Evolutionary conservation across 306 rosid genomes (phyloP).

Genomic region (Neltuma alba): DNA sequence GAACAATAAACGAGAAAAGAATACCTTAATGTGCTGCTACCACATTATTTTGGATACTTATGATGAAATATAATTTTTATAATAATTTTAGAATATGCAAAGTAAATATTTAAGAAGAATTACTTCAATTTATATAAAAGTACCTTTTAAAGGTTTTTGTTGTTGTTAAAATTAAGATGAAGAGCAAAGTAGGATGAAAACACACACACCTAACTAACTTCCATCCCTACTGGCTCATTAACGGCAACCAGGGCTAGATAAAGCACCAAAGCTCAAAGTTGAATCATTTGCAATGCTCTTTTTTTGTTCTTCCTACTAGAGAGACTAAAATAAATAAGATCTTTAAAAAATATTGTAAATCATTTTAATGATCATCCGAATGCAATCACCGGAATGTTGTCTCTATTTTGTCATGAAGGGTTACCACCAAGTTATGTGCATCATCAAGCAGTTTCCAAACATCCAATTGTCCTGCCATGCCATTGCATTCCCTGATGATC

Average conservation of each 20-base stretch:
- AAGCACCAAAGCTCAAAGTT: slow-evolving; percentile 24
- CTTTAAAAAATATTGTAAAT: slow-evolving; percentile 29
- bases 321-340: slow-evolving; percentile 22
- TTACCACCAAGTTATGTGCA: slow-evolving; percentile 94
- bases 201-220: slow-evolving; percentile 36
- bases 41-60: no score
- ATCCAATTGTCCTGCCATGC: slow-evolving; percentile 96
- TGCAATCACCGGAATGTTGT: slow-evolving; percentile 59
- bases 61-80: no score
- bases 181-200: slow-evolving; percentile 11
- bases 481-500: slow-evolving; percentile 93
- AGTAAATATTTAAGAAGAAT: no score
- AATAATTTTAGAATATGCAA: no score
- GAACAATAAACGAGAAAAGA: not conserved
- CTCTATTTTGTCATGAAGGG: slow-evolving; percentile 88
- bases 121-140: no score
- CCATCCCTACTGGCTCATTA: slow-evolving; percentile 35
- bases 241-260: no score
- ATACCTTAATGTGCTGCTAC: not conserved
- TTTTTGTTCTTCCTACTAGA: slow-evolving; percentile 32
- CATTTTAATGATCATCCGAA: slow-evolving; percentile 19
- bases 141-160: no score
- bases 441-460: slow-evolving; percentile 96
- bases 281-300: slow-evolving; percentile 32
- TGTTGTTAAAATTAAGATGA: no score